Percentiles rank a stretch among this genome's conserved stretches.
These are phyloP conservation scores for Catharanthus roseus DNA, from an alignment of 257 asterid species.

Conservation along the genomic window DNA sequence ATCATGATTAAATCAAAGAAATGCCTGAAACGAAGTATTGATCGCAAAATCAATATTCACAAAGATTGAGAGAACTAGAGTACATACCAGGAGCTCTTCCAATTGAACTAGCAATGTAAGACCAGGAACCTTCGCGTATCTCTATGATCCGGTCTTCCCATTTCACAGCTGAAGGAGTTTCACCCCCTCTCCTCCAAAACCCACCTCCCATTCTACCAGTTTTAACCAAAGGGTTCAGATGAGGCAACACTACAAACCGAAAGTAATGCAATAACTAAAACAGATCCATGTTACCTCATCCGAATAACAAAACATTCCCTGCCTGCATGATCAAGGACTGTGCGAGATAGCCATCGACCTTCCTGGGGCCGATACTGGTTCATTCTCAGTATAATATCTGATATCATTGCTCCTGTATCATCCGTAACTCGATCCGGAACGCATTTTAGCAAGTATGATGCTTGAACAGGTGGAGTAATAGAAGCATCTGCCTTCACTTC, in stretches of 20 bases:
- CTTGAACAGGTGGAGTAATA: conserved; percentile 90
- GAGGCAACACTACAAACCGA: conserved; percentile 1
- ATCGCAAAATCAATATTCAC: too few species aligned
- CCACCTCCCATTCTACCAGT: conserved; percentile 71
- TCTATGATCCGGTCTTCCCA: conserved; percentile 80
- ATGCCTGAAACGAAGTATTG: background rate
- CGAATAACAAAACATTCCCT: conserved; percentile 83
- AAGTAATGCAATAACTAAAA: background rate
- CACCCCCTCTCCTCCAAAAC: conserved; percentile 89
- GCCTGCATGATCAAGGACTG: conserved; percentile 88
- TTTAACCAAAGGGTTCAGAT: background rate
- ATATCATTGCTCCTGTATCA: conserved; percentile 89
- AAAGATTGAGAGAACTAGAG: background rate
- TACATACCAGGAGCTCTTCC: conserved; percentile 84
- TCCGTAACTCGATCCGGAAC: conserved; percentile 90
- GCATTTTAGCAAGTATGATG: conserved; percentile 73
- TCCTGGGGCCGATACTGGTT: conserved; percentile 77
- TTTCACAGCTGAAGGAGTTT: conserved; percentile 66
- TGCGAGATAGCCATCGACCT: conserved; percentile 90
- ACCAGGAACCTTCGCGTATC: conserved; percentile 84
- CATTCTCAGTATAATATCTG: conserved; percentile 81
- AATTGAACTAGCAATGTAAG: conserved; percentile 72
- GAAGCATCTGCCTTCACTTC: conserved; percentile 48
- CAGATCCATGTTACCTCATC: conserved; percentile 48
- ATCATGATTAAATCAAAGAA: conserved; percentile 5